These are phyloP conservation scores for Kodamaea leandrae DNA, from an alignment of 805 yeast species.

Conservation along the genomic window DNA sequence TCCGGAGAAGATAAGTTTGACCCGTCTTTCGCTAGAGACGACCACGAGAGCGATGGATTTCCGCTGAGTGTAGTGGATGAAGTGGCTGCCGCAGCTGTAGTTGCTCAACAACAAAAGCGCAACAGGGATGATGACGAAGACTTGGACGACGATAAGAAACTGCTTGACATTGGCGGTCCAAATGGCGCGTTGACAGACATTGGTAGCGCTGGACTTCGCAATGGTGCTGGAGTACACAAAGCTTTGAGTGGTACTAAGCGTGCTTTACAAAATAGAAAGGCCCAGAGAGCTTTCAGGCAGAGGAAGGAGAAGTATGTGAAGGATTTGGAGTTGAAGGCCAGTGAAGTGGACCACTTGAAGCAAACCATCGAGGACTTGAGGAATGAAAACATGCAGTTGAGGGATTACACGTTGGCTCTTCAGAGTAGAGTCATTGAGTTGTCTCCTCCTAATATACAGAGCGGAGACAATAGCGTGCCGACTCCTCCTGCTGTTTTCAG, in stretches of 20 bases:
- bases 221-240: conserved; percentile 39
- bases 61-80: conserved; percentile 21
- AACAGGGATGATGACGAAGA: conserved; percentile 9
- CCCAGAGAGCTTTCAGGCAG: conserved; percentile 87
- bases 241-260: conserved; percentile 60
- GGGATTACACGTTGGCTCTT: conserved; percentile 68
- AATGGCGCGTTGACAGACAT: conserved; percentile 10
- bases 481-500: conserved; percentile 15
- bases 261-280: conserved; percentile 88
- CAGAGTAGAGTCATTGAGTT: conserved; percentile 64
- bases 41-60: conserved; percentile 19
- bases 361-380: conserved; percentile 65
- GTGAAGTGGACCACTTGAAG: conserved; percentile 58
- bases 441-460: conserved; percentile 18
- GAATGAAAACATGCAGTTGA: conserved; percentile 65
- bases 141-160: conserved; percentile 11
- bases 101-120: conserved; percentile 18
- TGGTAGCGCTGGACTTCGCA: conserved; percentile 3
- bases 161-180: conserved; percentile 9
- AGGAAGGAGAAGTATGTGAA: conserved; percentile 79
- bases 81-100: conserved; percentile 27
- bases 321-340: conserved; percentile 71
- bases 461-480: conserved; percentile 8
- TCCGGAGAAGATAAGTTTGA: conserved; percentile 27
- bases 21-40: conserved; percentile 29